Evolutionary conservation across 495 filamentous ascomycete genomes (phyloP).

Genomic region (Terfezia boudieri): DNA sequence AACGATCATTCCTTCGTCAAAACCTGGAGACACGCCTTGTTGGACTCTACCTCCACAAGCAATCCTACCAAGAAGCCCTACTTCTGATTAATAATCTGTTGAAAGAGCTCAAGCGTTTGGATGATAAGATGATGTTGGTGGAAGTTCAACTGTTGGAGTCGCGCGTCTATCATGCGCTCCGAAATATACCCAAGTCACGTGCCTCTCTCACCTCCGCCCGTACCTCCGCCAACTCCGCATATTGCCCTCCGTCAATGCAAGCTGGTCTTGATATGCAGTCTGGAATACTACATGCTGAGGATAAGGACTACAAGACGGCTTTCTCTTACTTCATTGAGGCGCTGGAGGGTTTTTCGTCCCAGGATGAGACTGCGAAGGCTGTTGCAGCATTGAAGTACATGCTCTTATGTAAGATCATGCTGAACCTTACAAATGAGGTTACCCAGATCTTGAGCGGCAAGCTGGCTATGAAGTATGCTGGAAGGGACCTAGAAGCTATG

Average conservation of each 20-base stretch:
- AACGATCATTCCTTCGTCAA: conserved; percentile 85
- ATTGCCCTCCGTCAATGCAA: conserved; percentile 86
- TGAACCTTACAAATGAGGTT: conserved; percentile 90
- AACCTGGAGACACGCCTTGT: conserved; percentile 94
- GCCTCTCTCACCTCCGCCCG: conserved; percentile 84
- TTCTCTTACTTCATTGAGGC: conserved; percentile 99
- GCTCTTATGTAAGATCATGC: conserved; percentile 98
- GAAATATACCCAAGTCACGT: conserved; percentile 88
- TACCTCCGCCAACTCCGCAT: conserved; percentile 86
- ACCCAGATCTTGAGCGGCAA: conserved; percentile 79
- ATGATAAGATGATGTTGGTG: conserved; percentile 96
- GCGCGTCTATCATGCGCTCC: conserved; percentile 87
- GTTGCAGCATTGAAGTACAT: conserved; percentile 94
- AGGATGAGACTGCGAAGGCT: conserved; percentile 66
- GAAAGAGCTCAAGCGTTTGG: conserved; percentile 84
- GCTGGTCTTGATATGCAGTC: conserved; percentile 97
- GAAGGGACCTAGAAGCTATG: conserved; percentile 89
- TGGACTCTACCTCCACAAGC: conserved; percentile 80
- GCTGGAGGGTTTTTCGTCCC: conserved; percentile 82
- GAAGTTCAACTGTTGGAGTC: conserved; percentile 96
- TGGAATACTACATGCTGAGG: conserved; percentile 93
- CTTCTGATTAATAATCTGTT: conserved; percentile 90
- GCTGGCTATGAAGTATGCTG: conserved; percentile 87
- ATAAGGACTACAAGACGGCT: conserved; percentile 95
- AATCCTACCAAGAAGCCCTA: conserved; percentile 88